Conservation (phyloP, 176 grass and related monocot genomes). For the Zoysia japonica region DNA sequence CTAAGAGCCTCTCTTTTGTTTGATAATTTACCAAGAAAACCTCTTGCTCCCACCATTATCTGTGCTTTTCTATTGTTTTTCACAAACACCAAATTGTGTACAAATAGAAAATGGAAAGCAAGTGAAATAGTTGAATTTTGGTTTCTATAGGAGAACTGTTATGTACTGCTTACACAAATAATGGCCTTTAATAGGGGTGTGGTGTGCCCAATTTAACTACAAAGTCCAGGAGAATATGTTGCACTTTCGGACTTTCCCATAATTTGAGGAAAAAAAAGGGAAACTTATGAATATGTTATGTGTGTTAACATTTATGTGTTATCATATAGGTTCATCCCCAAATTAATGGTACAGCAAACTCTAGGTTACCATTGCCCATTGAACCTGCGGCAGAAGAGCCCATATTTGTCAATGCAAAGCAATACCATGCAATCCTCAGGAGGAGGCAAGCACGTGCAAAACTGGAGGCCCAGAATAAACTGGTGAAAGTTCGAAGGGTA, state of each 20-base stretch:
- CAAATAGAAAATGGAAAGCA: constrained; percentile 18
- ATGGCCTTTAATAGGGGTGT: neutral
- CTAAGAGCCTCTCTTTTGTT: too few relatives aligned
- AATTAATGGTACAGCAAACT: constrained; percentile 34
- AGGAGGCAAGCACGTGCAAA: constrained; percentile 83
- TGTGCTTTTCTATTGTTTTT: constrained; percentile 8
- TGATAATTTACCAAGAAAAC: neutral
- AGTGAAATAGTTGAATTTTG: neutral
- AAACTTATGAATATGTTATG: neutral
- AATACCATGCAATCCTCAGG: constrained; percentile 84
- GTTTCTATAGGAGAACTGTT: neutral
- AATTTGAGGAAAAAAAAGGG: neutral
- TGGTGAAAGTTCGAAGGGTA: constrained; percentile 89
- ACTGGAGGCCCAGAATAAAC: constrained; percentile 89
- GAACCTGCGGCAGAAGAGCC: constrained; percentile 75
- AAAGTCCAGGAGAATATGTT: neutral
- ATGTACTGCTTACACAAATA: neutral
- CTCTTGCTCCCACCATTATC: neutral
- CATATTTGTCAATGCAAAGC: constrained; percentile 94
- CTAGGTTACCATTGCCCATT: constrained; percentile 64
- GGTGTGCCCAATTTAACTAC: neutral
- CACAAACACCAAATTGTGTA: neutral
- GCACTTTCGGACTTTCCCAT: neutral
- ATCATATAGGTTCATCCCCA: constrained; percentile 55
- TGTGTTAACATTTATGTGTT: neutral